phyloP scores from a whole-genome alignment of 495 filamentous ascomycete genomes.

The Podospora pseudopauciseta region DNA sequence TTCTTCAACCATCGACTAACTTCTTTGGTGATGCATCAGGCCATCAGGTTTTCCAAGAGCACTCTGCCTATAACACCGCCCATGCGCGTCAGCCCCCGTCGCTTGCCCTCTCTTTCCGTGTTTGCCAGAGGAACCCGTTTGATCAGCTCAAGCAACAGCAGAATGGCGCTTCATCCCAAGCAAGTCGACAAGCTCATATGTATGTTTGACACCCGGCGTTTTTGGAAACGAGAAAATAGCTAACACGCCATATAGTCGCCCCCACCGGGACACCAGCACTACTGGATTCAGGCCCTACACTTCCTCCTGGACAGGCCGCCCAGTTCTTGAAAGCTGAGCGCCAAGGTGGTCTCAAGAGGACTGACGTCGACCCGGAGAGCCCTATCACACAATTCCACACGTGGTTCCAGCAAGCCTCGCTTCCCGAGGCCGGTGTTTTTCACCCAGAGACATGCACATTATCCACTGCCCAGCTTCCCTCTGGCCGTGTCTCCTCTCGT shows the following conservation, averaged over 20 bases:
- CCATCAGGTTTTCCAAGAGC: background rate
- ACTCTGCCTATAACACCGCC: background rate
- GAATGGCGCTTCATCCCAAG: slow-evolving; percentile 49
- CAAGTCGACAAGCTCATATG: slow-evolving; percentile 50
- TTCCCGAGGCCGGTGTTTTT: slow-evolving; percentile 48
- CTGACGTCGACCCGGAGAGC: slow-evolving; percentile 48
- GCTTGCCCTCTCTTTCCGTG: slow-evolving; percentile 12
- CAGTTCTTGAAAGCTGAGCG: slow-evolving; percentile 54
- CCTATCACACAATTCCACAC: slow-evolving; percentile 79
- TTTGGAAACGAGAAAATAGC: background rate
- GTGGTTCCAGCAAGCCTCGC: slow-evolving; percentile 75
- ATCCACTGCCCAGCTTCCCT: slow-evolving; percentile 81
- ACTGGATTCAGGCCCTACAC: slow-evolving; percentile 8
- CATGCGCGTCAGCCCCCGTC: slow-evolving; percentile 10
- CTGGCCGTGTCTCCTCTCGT: slow-evolving; percentile 76
- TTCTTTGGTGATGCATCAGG: slow-evolving; percentile 1
- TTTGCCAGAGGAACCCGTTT: background rate
- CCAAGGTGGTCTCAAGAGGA: slow-evolving; percentile 46
- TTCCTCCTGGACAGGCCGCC: slow-evolving; percentile 49
- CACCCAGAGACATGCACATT: slow-evolving; percentile 76
- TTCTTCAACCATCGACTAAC: slow-evolving; percentile 10
- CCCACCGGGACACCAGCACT: slow-evolving; percentile 31
- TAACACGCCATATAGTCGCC: slow-evolving; percentile 32
- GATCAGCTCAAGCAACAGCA: background rate
- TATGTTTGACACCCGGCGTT: slow-evolving; percentile 27